Base-by-base conservation (phyloP, 805 yeast species). In the Yarrowia sp. region DNA sequence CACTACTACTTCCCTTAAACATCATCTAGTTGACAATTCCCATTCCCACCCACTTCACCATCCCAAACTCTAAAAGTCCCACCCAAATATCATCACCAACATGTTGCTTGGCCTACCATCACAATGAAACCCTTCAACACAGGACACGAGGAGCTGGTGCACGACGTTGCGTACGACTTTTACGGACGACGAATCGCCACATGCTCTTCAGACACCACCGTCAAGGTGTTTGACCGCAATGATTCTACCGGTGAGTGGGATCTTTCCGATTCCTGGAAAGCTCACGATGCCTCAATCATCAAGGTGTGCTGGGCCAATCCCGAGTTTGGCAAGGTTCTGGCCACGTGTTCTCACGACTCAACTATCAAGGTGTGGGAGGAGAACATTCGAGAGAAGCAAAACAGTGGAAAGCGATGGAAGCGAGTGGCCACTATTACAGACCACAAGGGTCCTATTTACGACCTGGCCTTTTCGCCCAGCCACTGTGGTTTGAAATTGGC, bases 131-230 rank as follows among this genome's bases (percentile, higher is more conserved):
- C 97, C 3, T 88, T 93, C 70, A 81, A 87, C 14, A 89, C 97
- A 0, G 96, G 96, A 39, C 98, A 95, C 74, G 96, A 91, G 71
- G 99, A 95, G 74, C 81, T 93, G 65, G 86, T 93, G 50, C 96
- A 92, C 70, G 97, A 92, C 71, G 85, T 92, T 28, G 86, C 90
- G 18, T 95, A 92, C 75, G 81, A 95, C 75, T 93, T 88, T 76
- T 93, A 93, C 73, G 98, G 99, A 1, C 85, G 86, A 64, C 90
- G 92, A 67, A 80, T 95, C 65, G 99, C 98, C 1, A 93, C 98
- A 0, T 92, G 96, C 66, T 90, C 97, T 4, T 90, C 96, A 0
- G 99, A 95, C 76, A 97, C 92, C 71, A 96, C 90, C 72, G 83
- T 95, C 67, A 90, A 91, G 72, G 92, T 95, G 36, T 95, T 92